A percentile compares a stretch with the other conserved stretches of the same genome.
Conservation (phyloP, 306 rosid genomes). For the Chamaecrista fasciculata region DNA sequence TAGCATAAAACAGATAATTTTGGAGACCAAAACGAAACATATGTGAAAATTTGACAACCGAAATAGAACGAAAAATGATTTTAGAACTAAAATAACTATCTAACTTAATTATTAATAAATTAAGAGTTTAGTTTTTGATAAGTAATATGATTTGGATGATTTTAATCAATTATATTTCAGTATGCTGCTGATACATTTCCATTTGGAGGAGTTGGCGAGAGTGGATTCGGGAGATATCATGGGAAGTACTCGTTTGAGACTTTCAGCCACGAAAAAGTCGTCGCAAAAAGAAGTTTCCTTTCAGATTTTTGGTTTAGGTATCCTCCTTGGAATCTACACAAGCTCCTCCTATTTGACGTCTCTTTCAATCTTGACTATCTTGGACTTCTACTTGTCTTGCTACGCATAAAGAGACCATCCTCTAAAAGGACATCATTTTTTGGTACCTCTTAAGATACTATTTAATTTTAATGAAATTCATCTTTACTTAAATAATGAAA, state of each 20-base stretch:
- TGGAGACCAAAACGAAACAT: too few species aligned
- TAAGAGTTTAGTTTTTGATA: too few species aligned
- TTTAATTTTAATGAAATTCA: too few species aligned
- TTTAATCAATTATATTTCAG: too few species aligned
- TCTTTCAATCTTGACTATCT: conserved; percentile 56
- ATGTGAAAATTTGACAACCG: too few species aligned
- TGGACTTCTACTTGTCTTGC: conserved; percentile 47
- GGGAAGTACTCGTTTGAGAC: conserved; percentile 84
- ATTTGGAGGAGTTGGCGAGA: conserved; percentile 82
- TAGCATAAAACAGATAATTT: too few species aligned
- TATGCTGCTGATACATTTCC: conserved; percentile 71
- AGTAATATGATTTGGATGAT: too few species aligned
- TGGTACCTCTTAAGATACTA: background rate
- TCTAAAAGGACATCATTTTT: conserved; percentile 25
- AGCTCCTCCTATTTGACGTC: conserved; percentile 52
- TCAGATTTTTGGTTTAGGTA: conserved; percentile 74
- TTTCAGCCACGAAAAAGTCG: conserved; percentile 66
- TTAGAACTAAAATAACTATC: too few species aligned
- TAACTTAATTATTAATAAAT: too few species aligned
- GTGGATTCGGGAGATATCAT: conserved; percentile 81
- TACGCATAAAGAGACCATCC: conserved; percentile 46
- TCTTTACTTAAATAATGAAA: too few species aligned
- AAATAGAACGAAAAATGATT: too few species aligned
- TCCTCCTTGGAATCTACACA: conserved; percentile 73
- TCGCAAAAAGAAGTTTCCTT: conserved; percentile 53